Evolutionary conservation across 352 stramenopile species (phyloP).

Genomic region (Pythium utonaiense): DNA sequence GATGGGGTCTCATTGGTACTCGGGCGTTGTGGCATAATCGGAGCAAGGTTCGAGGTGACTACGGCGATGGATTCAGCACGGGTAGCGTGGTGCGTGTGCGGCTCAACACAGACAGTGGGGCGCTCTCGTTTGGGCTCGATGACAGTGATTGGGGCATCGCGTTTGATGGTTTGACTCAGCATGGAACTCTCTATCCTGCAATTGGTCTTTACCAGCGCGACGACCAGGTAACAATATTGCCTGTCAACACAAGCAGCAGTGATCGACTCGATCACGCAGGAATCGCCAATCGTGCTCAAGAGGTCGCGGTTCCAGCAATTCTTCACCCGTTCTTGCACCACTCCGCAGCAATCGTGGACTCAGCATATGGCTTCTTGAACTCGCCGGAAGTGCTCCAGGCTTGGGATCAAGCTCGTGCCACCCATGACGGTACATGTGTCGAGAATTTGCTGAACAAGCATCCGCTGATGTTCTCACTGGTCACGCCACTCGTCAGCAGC

Average conservation of each 20-base stretch:
- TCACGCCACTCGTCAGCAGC: slow-evolving; percentile 64
- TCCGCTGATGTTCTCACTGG: slow-evolving; percentile 53
- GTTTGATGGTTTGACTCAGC: slow-evolving; percentile 85
- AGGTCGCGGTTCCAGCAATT: slow-evolving; percentile 56
- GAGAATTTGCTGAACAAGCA: slow-evolving; percentile 31
- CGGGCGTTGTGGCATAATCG: slow-evolving; percentile 87
- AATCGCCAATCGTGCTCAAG: slow-evolving; percentile 29
- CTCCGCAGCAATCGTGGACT: slow-evolving; percentile 49
- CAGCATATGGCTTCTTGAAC: slow-evolving; percentile 46
- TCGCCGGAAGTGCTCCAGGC: slow-evolving; percentile 13
- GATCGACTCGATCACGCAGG: slow-evolving; percentile 20
- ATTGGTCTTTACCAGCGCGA: slow-evolving; percentile 88
- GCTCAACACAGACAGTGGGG: slow-evolving; percentile 84
- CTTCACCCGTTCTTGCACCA: slow-evolving; percentile 80
- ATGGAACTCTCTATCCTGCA: slow-evolving; percentile 84
- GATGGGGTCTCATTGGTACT: slow-evolving; percentile 87
- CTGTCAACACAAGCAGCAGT: slow-evolving; percentile 46
- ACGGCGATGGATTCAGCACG: slow-evolving; percentile 86
- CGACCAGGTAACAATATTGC: slow-evolving; percentile 85
- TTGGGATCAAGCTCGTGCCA: neutral
- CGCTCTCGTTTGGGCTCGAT: slow-evolving; percentile 83
- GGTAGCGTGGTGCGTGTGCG: slow-evolving; percentile 78
- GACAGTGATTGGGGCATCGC: slow-evolving; percentile 88
- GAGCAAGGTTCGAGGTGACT: slow-evolving; percentile 87
- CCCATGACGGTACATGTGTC: slow-evolving; percentile 1